Base-by-base conservation (phyloP, 2,329 filamentous ascomycete genomes). In the Tolypocladium sp. region DNA sequence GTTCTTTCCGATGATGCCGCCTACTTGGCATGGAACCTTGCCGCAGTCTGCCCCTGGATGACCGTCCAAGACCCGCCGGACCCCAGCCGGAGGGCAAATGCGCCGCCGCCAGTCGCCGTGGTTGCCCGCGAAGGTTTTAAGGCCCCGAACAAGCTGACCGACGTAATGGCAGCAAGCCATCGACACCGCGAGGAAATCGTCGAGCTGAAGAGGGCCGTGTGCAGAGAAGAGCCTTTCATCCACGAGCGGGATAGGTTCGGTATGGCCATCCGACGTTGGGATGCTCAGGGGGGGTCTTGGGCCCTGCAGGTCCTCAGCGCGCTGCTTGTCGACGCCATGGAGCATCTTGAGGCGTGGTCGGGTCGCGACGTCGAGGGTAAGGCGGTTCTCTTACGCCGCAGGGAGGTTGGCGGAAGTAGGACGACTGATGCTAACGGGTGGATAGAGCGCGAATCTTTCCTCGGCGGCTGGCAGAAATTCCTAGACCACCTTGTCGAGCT, bases 1-100 rank as follows among this genome's bases (percentile, higher is more conserved):
- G 73, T 92, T 12, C 80, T 79, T 17, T 83, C 85, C 57, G 74
- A 82, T 0, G 84, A 90, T 56, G 87, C 88, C 22, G 70, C 74
- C n/a, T 92, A 89, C 70, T 77, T 88, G 52, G 83, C 88, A 8
- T 97, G 92, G 92, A 77, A 89, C 22, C 79, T 95, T 25, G 84
- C 87, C 2, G 86, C 91, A 6, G 72, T 95, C 30, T 81, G 84
- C 17, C 92, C 92, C 0, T 97, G 91, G 86, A 69, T 84, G 76
- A 68, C 77, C 76, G 64, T 80, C 9, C 59, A 75, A 62, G 69
- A 75, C 63, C 66, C 79, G 69, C 68, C 73, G 35, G 74, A 71
- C 10, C 69, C 70, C 15, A 77, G 76, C 44, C 74, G 75, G 54
- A 88, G 84, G 67, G 69, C 74, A 55, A 71, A 72, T 25, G 76